Base-by-base conservation (phyloP, 1,284 basidiomycete genomes). In the Uromyces viciae-fabae region DNA sequence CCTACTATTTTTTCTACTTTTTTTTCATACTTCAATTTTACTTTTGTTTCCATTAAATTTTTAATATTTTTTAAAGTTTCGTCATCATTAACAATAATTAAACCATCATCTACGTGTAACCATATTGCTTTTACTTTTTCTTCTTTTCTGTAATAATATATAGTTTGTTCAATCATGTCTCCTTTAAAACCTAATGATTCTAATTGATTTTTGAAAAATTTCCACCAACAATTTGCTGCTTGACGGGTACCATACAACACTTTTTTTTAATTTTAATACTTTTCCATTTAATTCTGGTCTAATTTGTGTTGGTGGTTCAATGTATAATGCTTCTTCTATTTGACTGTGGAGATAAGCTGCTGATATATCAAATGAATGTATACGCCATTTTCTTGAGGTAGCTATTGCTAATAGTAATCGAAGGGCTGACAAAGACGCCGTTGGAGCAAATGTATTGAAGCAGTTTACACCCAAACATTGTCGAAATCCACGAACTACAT, bases 381-480 rank as follows among this genome's bases (percentile, higher is more conserved):
- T 36, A 38, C 9, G 33, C 62, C 38, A 62, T 33, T 33, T 9
- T 5, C 17, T 7, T 28, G 15, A 8, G 8, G n/a, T 28, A 17
- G 25, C 60, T 8, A 36, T 66, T 7, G 62, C 62, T 38, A 66
- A 38, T 3, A 66, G 14, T 3, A 36, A 14, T 15, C 36, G 31
- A 19, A 62, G 60, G 22, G 60, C 17, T 4, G n/a, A 31, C 17
- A 31, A 36, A 31, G 58, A 38, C 15, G 38, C 69, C 52, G 69
- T 73, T 2, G 69, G 69, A 4, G 69, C 31, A 54, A 73, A 73
- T 52, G 43, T 73, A 25, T 73, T 46, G 52, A 31, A 31, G 31
- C 38, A 73, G 33, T 52, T 46, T 28, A 73, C 33, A 2, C 69
- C 46, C 11, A 46, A 7, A 31, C 31, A 15, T 52, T 73, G 69